Percentiles rank a stretch among this genome's conserved stretches.
These are phyloP conservation scores for Talaromyces nanjingensis DNA, from an alignment of 495 filamentous ascomycete species.

Conservation along the genomic window DNA sequence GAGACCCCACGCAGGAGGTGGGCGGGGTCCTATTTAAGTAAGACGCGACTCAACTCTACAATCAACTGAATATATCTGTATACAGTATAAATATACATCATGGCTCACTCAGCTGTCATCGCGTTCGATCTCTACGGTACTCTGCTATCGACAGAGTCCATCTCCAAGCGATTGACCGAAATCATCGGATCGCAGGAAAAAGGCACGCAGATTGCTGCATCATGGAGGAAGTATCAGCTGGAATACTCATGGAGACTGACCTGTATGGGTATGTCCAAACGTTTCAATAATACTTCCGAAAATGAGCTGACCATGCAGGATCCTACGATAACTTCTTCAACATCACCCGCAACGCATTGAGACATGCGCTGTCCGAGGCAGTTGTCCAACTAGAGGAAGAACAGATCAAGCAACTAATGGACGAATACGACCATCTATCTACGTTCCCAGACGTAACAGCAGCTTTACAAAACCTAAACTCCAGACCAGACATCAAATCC, in stretches of 20 bases:
- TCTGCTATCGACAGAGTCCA: slow-evolving; percentile 62
- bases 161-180: slow-evolving; percentile 44
- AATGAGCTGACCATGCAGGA: slow-evolving; percentile 26
- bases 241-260: slow-evolving; percentile 81
- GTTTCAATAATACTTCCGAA: slow-evolving; percentile 4
- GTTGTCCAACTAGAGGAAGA: slow-evolving; percentile 31
- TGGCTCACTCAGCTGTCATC: slow-evolving; percentile 29
- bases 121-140: slow-evolving; percentile 77
- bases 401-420: slow-evolving; percentile 46
- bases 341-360: slow-evolving; percentile 57
- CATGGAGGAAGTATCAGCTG: slow-evolving; percentile 60
- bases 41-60: not conserved
- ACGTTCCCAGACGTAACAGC: slow-evolving; percentile 62
- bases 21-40: not conserved
- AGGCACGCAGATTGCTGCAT: slow-evolving; percentile 45
- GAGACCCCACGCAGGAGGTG: not conserved
- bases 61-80: too few species aligned
- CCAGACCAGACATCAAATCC: slow-evolving; percentile 34
- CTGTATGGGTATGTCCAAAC: slow-evolving; percentile 57
- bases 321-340: slow-evolving; percentile 56
- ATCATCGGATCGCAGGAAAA: slow-evolving; percentile 45
- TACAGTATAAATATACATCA: not conserved
- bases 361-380: slow-evolving; percentile 56
- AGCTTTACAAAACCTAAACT: slow-evolving; percentile 39
- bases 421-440: slow-evolving; percentile 60